Conservation (phyloP, 768 basidiomycete genomes). For the Chiua virens region DNA sequence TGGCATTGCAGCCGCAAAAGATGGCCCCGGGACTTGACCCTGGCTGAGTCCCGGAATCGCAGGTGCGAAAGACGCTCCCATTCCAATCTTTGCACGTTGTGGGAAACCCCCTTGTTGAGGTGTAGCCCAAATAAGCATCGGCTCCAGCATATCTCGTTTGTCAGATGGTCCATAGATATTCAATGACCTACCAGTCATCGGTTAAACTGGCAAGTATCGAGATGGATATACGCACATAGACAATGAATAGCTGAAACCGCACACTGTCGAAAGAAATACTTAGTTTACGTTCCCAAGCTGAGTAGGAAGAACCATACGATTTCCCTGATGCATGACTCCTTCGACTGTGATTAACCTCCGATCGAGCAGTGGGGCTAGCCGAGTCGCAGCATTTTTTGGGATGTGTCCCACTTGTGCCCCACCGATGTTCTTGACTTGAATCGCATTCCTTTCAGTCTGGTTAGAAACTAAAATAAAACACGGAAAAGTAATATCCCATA, state of each 20-base stretch:
- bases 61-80: constrained; percentile 23
- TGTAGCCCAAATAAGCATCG: constrained; percentile 71
- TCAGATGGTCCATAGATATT: constrained; percentile 71
- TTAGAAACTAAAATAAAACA: neutral
- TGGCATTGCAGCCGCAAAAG: constrained; percentile 19
- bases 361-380: constrained; percentile 75
- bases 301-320: constrained; percentile 41
- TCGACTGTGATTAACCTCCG: constrained; percentile 61
- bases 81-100: constrained; percentile 7
- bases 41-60: constrained; percentile 12
- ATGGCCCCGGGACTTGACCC: constrained; percentile 7
- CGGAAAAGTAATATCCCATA: constrained; percentile 16
- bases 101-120: constrained; percentile 62
- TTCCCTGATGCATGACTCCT: constrained; percentile 66
- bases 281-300: neutral
- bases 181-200: constrained; percentile 47
- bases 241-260: constrained; percentile 51
- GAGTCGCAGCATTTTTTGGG: constrained; percentile 54
- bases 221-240: constrained; percentile 50
- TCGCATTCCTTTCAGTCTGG: constrained; percentile 56
- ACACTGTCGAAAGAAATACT: constrained; percentile 33
- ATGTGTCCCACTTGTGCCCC: constrained; percentile 80
- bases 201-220: neutral
- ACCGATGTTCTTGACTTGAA: constrained; percentile 79
- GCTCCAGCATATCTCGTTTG: constrained; percentile 60